Conservation (phyloP, 2,329 filamentous ascomycete species). For the Penicillium sp. region DNA sequence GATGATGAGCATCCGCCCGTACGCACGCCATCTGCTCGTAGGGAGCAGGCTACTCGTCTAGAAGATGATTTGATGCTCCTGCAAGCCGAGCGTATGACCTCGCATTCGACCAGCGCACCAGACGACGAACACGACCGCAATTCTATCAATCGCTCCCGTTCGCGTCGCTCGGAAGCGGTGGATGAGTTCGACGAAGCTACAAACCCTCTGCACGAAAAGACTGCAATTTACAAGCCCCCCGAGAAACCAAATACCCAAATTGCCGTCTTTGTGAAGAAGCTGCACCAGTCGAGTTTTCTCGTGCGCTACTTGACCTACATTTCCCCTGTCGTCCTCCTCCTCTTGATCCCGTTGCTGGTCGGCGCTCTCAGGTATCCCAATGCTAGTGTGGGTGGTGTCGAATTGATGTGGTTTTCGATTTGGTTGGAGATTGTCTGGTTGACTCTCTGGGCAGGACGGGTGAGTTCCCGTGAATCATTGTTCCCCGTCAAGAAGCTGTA, state of each 20-base stretch:
- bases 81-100: slow-evolving; percentile 63
- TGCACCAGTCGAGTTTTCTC: slow-evolving; percentile 65
- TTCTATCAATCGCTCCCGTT: slow-evolving; percentile 54
- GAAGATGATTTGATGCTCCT: slow-evolving; percentile 67
- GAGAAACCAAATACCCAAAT: slow-evolving; percentile 62
- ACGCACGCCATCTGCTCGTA: slow-evolving; percentile 55
- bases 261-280: slow-evolving; percentile 63
- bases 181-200: slow-evolving; percentile 69
- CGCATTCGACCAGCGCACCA: slow-evolving; percentile 39
- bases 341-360: slow-evolving; percentile 68
- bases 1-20: slow-evolving; percentile 12
- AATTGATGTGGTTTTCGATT: slow-evolving; percentile 86
- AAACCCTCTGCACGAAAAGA: slow-evolving; percentile 67
- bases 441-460: slow-evolving; percentile 75
- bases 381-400: slow-evolving; percentile 70
- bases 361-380: slow-evolving; percentile 60
- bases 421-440: slow-evolving; percentile 95
- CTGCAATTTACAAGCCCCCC: slow-evolving; percentile 64
- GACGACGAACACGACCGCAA: slow-evolving; percentile 37
- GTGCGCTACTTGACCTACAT: slow-evolving; percentile 73
- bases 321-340: slow-evolving; percentile 60
- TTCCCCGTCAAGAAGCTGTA: too few species aligned
- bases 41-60: slow-evolving; percentile 61
- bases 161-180: slow-evolving; percentile 55
- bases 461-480: slow-evolving; percentile 28